Percentiles rank a stretch among this genome's conserved stretches.
Evolutionary conservation across 2,329 filamentous ascomycete species (phyloP).

Genomic region (Colletotrichum camelliae): DNA sequence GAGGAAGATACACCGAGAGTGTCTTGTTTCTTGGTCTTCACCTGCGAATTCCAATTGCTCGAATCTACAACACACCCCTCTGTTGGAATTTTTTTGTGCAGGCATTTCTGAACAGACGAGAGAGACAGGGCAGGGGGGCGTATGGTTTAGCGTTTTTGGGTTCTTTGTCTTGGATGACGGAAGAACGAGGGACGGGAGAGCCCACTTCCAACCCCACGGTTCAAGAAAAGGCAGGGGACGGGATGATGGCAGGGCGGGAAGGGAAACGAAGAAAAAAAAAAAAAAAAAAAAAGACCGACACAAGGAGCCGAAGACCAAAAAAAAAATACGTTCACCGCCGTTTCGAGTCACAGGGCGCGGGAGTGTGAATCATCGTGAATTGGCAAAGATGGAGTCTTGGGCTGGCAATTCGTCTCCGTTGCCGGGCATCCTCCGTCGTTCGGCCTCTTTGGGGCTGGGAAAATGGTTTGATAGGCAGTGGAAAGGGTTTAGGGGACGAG

Average conservation of each 20-base stretch:
- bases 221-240: neutral
- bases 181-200: neutral
- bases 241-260: neutral
- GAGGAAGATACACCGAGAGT: neutral
- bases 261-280: neutral
- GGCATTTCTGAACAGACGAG: neutral
- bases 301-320: neutral
- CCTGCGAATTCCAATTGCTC: neutral
- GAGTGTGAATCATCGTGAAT: conserved; percentile 19
- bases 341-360: conserved; percentile 11
- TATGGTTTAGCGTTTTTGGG: neutral
- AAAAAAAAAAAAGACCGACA: neutral
- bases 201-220: conserved; percentile 2
- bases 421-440: neutral
- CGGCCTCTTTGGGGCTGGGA: neutral
- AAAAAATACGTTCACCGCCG: conserved; percentile 11
- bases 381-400: conserved; percentile 2
- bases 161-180: conserved; percentile 15
- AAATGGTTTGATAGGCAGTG: neutral
- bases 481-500: neutral
- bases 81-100: neutral
- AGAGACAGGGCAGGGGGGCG: neutral
- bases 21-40: neutral
- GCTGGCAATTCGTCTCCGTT: neutral
- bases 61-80: neutral